These are phyloP conservation scores for Epipyxis sp. DNA, from an alignment of 108 stramenopile genomes.

Conservation along the genomic window DNA sequence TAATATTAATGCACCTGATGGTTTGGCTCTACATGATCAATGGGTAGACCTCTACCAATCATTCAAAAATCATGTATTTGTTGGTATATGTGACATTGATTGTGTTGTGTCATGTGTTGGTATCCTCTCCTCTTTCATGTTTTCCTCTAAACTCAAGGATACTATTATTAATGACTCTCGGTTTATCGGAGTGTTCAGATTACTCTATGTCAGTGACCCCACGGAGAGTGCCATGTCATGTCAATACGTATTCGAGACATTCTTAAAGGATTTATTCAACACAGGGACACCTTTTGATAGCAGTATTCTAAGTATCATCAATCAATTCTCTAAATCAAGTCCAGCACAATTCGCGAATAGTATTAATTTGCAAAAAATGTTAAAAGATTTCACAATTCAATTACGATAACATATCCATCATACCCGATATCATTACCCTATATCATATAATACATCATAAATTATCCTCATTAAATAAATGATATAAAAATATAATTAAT, in stretches of 20 bases:
- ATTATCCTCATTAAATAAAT: too few species aligned
- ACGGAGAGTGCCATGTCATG: neutral
- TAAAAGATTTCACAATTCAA: too few species aligned
- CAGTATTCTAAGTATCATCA: neutral
- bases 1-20: neutral
- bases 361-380: neutral
- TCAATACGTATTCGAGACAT: slow-evolving; percentile 4
- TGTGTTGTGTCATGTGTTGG: neutral
- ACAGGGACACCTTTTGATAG: neutral
- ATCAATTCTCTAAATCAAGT: neutral
- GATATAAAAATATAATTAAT: too few species aligned
- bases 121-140: neutral
- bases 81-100: neutral
- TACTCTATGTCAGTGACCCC: neutral
- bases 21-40: neutral
- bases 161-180: neutral
- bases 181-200: neutral
- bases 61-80: neutral
- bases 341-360: neutral
- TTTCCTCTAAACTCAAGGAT: neutral
- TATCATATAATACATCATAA: too few species aligned
- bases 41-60: slow-evolving; percentile 19
- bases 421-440: too few species aligned
- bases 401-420: too few species aligned
- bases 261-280: neutral